Evolutionary conservation across 106 monocot species (phyloP), one percentile per base, ranked within the genome.

Genomic region (Allium cepa): DNA sequence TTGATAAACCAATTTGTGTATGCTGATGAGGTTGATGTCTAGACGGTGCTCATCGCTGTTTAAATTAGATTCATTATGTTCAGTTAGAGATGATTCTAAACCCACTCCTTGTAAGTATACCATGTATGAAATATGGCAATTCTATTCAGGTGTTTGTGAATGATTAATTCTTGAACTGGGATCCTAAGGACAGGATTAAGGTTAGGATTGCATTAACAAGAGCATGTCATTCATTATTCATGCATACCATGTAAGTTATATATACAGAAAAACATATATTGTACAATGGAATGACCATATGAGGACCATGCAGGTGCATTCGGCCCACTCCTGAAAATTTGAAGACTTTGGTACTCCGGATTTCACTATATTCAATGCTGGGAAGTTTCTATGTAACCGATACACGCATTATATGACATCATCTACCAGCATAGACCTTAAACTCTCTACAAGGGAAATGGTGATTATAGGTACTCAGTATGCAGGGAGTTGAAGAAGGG

Each of bases 401-500:
- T 99, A 87, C 89, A 99, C 97, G 59, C 97, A 99, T 68, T 99
- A 99, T 76, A 99, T 92, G 97, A 99, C 97, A 17, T 90, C 97
- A n/a, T 99, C 97, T 16, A 92, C 89, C 53, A 99, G 97, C 77
- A 76, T 99, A 71, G 94, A 90, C 72, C 76, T 94, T 68, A 90
- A 94, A 77, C 84, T 90, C 27, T 72, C 76, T 55, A 90, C 90
- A 80, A 90, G 79, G 75, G 94, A 94, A 82, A 94, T 94, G 94
- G 94, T 94, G 63, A 94, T 94, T 67, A 85, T 94, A 26, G 94
- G 90, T 59, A 90, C 91, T 11, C 90, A 91, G 62, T 94, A 94
- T 71, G 94, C 94, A 7, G 94, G 94, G 94, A 94, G 94, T 91
- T 94, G 94, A 94, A 94, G 94, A 94, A 94, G 80, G 94, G 90